Evolutionary conservation across 2,329 filamentous ascomycete genomes (phyloP), one percentile per base, ranked within the genome.

Genomic region (Mycosphaerella sp.): DNA sequence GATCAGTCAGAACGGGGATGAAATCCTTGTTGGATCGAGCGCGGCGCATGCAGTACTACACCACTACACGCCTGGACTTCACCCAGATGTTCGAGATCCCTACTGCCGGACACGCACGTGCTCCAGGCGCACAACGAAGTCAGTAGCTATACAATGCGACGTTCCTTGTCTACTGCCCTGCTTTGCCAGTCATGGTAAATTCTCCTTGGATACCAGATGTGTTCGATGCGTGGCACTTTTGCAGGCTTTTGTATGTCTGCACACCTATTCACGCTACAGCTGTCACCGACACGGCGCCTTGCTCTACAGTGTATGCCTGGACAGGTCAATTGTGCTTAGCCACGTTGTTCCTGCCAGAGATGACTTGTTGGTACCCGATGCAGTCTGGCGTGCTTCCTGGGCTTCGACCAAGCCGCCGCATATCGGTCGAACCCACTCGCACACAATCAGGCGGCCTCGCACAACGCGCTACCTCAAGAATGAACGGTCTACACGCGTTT

Each of bases 401-500:
- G 39, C 49, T 32, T 49, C 37, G 27, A 42, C 17, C 18, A 17
- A 13, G 18, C 45, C 37, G 45, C 16, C n/a, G 40, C 36, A 41
- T 40, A 48, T 41, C 16, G 39, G 36, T 28, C 25, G 28, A 14
- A 42, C 14, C 28, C 14, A 40, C 44, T 53, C 44, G 41, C 50
- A 53, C 50, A 46, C 28, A 25, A 30, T 36, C 39, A 46, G 34
- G 44, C 28, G 27, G 41, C 39, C 41, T 45, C 45, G 45, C 45
- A 30, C 28, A 41, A 41, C 14, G 41, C 45, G 41, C 37, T 27
- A 34, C 37, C 41, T 55, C 53, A 41, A 55, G 53, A 49, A 52
- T 55, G 32, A 50, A 44, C 41, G 49, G 44, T 46, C 49, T 37
- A 48, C 44, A 46, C 39, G 39, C 13, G 13, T 32, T 32, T n/a